Percentiles rank a stretch among this genome's conserved stretches.
These are phyloP conservation scores for Rhynchospora breviuscula DNA, from an alignment of 176 grass and related monocot species.

Conservation along the genomic window DNA sequence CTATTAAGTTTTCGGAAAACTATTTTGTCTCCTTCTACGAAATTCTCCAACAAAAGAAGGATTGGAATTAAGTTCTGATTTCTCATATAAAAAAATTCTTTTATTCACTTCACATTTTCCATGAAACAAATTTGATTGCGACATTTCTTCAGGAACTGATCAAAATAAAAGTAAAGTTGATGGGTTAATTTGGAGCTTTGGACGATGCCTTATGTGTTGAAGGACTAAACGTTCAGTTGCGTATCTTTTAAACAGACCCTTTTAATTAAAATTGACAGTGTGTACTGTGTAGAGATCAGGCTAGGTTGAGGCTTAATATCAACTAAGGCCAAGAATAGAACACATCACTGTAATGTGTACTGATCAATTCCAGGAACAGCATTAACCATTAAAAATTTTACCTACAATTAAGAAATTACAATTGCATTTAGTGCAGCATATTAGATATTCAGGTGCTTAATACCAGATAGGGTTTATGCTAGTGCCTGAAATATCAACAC, in stretches of 20 bases:
- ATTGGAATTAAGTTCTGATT: neutral
- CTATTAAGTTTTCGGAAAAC: neutral
- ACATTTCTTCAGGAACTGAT: neutral
- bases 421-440: neutral
- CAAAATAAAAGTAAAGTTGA: neutral
- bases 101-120: neutral
- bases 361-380: neutral
- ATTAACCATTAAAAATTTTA: neutral
- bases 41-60: neutral
- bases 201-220: neutral
- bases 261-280: neutral
- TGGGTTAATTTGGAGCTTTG: neutral
- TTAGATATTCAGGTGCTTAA: neutral
- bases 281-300: neutral
- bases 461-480: neutral
- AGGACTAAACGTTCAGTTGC: neutral
- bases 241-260: neutral
- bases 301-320: neutral
- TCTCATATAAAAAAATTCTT: neutral
- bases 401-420: neutral
- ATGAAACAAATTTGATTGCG: neutral
- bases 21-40: neutral
- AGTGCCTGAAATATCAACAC: neutral
- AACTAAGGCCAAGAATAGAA: neutral
- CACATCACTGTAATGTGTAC: neutral